These are phyloP conservation scores for Lichtheimia ornata DNA, from an alignment of 371 early-diverging fungal genomes.

Conservation along the genomic window DNA sequence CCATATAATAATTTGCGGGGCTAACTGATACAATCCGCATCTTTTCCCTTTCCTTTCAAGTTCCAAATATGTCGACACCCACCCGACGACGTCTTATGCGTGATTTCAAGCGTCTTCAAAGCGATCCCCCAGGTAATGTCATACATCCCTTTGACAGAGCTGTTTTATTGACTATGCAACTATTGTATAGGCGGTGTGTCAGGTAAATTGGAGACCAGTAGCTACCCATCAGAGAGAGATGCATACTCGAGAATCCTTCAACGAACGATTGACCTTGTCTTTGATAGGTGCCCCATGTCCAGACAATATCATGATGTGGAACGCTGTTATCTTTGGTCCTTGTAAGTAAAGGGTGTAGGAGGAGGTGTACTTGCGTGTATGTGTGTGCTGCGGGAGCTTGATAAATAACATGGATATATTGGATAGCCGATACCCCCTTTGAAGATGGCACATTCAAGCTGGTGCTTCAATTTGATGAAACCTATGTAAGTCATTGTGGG, in stretches of 20 bases:
- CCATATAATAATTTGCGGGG: no score
- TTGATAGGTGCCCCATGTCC: slow-evolving; percentile 90
- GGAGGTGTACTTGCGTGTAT: no score
- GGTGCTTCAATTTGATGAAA: slow-evolving; percentile 94
- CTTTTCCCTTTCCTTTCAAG: slow-evolving; percentile 2
- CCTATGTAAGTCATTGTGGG: slow-evolving; percentile 62
- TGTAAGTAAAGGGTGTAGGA: slow-evolving; percentile 41
- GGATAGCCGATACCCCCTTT: slow-evolving; percentile 93
- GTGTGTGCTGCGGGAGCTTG: no score
- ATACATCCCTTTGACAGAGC: background rate
- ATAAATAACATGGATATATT: background rate
- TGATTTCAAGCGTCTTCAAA: slow-evolving; percentile 96
- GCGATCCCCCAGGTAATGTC: slow-evolving; percentile 83
- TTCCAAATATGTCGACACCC: slow-evolving; percentile 76
- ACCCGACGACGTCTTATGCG: slow-evolving; percentile 87
- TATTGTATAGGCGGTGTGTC: slow-evolving; percentile 45
- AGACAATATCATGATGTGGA: slow-evolving; percentile 95
- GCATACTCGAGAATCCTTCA: background rate
- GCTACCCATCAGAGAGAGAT: background rate
- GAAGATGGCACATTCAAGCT: slow-evolving; percentile 99
- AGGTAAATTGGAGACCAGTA: slow-evolving; percentile 23
- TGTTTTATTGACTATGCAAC: background rate
- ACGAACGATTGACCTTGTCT: slow-evolving; percentile 10
- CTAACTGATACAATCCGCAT: background rate
- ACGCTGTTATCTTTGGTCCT: slow-evolving; percentile 99